A percentile compares a stretch with the other conserved stretches of the same genome.
Conservation (phyloP, 176 grass and related monocot genomes). For the Dendrocalamus sinicus region DNA sequence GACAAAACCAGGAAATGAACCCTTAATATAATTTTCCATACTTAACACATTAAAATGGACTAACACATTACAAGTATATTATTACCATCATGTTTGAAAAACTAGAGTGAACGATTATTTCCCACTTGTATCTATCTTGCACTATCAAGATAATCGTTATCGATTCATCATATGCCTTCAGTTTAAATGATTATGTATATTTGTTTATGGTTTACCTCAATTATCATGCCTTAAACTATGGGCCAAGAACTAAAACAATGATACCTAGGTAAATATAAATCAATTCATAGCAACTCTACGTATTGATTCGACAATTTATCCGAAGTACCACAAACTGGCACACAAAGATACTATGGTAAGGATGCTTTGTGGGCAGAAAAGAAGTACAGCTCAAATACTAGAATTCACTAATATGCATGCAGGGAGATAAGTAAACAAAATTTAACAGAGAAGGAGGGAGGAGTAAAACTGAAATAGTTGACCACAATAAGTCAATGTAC, state of each 20-base stretch:
- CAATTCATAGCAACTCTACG: neutral
- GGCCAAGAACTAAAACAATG: neutral
- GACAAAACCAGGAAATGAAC: neutral
- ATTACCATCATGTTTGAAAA: neutral
- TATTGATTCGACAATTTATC: neutral
- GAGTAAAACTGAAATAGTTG: neutral
- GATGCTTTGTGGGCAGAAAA: neutral
- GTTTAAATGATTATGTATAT: neutral
- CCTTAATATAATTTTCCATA: neutral
- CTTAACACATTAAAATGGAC: neutral
- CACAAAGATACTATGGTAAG: neutral
- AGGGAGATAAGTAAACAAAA: neutral
- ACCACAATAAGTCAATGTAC: neutral
- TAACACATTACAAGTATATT: neutral
- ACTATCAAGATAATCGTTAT: neutral
- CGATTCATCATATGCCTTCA: neutral
- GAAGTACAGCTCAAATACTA: neutral
- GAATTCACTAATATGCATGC: neutral
- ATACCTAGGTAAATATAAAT: neutral
- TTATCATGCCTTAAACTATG: neutral
- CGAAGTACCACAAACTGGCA: neutral
- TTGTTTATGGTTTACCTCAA: neutral
- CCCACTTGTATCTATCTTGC: neutral
- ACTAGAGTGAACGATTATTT: neutral
- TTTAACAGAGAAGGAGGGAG: neutral